A percentile compares a stretch with the other conserved stretches of the same genome.
Conservation (phyloP, 176 grass and related monocot genomes). For the Pontederia paniculata region DNA sequence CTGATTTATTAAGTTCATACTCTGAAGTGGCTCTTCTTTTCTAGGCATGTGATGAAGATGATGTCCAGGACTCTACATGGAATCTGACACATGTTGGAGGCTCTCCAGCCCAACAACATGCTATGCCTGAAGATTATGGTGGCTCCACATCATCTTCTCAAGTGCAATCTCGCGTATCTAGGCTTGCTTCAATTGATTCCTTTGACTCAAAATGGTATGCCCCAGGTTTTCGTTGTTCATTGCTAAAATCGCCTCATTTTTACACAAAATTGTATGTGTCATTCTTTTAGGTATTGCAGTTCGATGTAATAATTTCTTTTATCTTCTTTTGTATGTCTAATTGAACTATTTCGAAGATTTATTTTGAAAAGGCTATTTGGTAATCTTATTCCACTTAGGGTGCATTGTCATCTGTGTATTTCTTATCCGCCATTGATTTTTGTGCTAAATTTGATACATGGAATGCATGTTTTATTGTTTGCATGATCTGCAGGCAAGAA, state of each 20-base stretch:
- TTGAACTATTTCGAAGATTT: too few species aligned
- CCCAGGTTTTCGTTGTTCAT: not conserved
- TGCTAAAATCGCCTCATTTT: not conserved
- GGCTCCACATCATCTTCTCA: constrained; percentile 73
- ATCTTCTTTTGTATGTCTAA: constrained; percentile 10
- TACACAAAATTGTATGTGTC: not conserved
- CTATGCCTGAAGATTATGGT: constrained; percentile 30
- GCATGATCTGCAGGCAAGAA: constrained; percentile 53
- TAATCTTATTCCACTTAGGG: too few species aligned
- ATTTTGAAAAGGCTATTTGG: too few species aligned
- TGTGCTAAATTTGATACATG: not conserved
- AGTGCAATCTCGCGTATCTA: constrained; percentile 59
- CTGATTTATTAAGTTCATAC: not conserved
- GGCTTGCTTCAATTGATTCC: constrained; percentile 85
- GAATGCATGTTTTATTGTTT: not conserved
- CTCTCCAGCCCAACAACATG: constrained; percentile 29
- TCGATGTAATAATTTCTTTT: not conserved
- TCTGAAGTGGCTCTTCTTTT: not conserved
- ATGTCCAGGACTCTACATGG: constrained; percentile 65
- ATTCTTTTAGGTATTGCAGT: not conserved
- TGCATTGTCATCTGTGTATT: too few species aligned
- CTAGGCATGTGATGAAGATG: constrained; percentile 62
- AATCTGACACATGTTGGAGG: constrained; percentile 53
- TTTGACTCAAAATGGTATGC: constrained; percentile 97
- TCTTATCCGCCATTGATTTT: not conserved